A percentile compares a stretch with the other conserved stretches of the same genome.
phyloP scores from a whole-genome alignment of 2,329 filamentous ascomycete genomes.

The Pseudogymnoascus sp. region DNA sequence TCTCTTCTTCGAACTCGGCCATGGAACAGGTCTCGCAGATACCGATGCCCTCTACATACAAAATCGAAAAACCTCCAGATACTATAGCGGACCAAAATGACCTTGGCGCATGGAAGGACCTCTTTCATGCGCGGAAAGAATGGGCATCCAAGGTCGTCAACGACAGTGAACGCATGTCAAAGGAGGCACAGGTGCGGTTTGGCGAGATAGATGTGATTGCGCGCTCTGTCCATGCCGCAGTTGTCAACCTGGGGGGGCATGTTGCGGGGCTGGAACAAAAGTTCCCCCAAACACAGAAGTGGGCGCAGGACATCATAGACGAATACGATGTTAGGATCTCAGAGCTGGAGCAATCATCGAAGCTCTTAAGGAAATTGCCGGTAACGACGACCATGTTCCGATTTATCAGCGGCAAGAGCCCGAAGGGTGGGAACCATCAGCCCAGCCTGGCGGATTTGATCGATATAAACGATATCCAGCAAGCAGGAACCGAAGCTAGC shows the following conservation, averaged over 20 bases:
- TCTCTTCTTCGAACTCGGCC: slow-evolving; percentile 40
- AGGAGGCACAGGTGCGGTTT: slow-evolving; percentile 56
- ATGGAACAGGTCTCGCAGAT: slow-evolving; percentile 41
- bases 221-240: slow-evolving; percentile 73
- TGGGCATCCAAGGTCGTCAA: slow-evolving; percentile 71
- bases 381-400: slow-evolving; percentile 59
- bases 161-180: slow-evolving; percentile 60
- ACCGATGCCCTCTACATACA: slow-evolving; percentile 47
- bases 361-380: slow-evolving; percentile 55
- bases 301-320: slow-evolving; percentile 59
- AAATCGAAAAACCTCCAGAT: slow-evolving; percentile 66
- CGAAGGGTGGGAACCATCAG: slow-evolving; percentile 37
- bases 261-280: slow-evolving; percentile 65
- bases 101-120: slow-evolving; percentile 76
- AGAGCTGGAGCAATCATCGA: slow-evolving; percentile 62
- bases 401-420: slow-evolving; percentile 51
- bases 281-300: slow-evolving; percentile 61
- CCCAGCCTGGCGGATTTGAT: slow-evolving; percentile 68
- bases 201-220: slow-evolving; percentile 69
- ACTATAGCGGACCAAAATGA: slow-evolving; percentile 72
- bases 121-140: slow-evolving; percentile 71
- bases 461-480: slow-evolving; percentile 63
- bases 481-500: slow-evolving; percentile 60
- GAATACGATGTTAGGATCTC: slow-evolving; percentile 59
- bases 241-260: slow-evolving; percentile 74